Evolutionary conservation across 768 basidiomycete species (phyloP).

Genomic region (Termitomyces eurrhizus): DNA sequence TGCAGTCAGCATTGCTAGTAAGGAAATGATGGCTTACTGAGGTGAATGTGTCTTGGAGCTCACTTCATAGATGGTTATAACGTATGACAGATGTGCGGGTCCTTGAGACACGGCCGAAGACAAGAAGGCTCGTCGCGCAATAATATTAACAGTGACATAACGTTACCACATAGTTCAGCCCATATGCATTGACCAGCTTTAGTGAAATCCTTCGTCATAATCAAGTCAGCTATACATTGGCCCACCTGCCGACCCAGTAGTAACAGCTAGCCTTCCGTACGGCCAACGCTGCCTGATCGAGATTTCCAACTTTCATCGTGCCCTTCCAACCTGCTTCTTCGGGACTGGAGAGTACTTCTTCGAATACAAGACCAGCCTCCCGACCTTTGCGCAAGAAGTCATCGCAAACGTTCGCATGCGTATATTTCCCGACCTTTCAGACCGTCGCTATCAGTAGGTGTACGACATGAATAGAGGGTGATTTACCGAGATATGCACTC

Average conservation of each 20-base stretch:
- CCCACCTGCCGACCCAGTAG: slow-evolving; percentile 61
- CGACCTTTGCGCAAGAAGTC: slow-evolving; percentile 43
- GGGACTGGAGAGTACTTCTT: slow-evolving; percentile 32
- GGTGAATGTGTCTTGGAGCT: neutral
- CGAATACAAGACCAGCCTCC: slow-evolving; percentile 39
- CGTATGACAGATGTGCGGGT: neutral
- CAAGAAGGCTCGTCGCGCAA: neutral
- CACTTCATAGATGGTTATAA: neutral
- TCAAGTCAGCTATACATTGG: neutral
- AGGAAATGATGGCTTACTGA: neutral
- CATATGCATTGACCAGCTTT: neutral
- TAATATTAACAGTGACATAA: neutral
- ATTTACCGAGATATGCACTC: slow-evolving; percentile 53
- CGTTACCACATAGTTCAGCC: neutral
- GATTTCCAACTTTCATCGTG: slow-evolving; percentile 37
- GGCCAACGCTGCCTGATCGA: slow-evolving; percentile 43
- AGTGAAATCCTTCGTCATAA: neutral
- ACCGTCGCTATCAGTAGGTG: neutral
- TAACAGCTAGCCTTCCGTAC: slow-evolving; percentile 56
- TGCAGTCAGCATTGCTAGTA: neutral
- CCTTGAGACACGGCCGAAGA: neutral
- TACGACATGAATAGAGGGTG: neutral
- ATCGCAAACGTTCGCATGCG: slow-evolving; percentile 46
- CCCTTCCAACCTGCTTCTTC: slow-evolving; percentile 46
- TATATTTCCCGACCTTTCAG: slow-evolving; percentile 53